phyloP scores from a whole-genome alignment of 2,329 filamentous ascomycete genomes.

The Nectriaceae sp. region DNA sequence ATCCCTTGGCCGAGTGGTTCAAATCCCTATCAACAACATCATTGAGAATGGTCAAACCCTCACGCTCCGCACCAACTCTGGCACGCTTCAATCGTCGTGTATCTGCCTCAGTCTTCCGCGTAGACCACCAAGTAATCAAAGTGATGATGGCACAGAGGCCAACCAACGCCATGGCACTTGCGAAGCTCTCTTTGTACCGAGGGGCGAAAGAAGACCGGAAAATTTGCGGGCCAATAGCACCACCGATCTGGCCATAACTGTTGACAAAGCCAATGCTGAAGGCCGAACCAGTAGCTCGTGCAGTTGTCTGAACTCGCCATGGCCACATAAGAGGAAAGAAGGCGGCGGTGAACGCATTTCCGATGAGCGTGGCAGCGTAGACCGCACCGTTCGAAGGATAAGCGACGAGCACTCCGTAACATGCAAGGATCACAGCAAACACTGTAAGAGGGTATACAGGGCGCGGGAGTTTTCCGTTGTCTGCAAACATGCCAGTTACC shows the following conservation, averaged over 20 bases:
- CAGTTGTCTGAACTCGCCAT: slow-evolving; percentile 16
- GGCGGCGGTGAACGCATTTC: slow-evolving; percentile 41
- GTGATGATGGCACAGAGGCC: slow-evolving; percentile 44
- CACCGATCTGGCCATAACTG: slow-evolving; percentile 16
- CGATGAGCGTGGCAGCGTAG: slow-evolving; percentile 49
- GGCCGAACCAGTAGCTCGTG: slow-evolving; percentile 13
- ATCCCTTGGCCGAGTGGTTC: neutral
- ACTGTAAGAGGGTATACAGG: slow-evolving; percentile 46
- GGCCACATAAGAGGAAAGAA: slow-evolving; percentile 52
- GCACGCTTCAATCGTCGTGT: slow-evolving; percentile 46
- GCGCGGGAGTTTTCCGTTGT: slow-evolving; percentile 43
- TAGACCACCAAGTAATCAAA: slow-evolving; percentile 47
- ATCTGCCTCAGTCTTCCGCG: slow-evolving; percentile 43
- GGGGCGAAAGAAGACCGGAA: slow-evolving; percentile 47
- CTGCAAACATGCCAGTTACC: slow-evolving; percentile 42
- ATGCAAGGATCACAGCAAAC: slow-evolving; percentile 43
- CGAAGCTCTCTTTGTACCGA: slow-evolving; percentile 46
- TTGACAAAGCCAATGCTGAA: slow-evolving; percentile 16
- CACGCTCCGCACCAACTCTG: slow-evolving; percentile 41
- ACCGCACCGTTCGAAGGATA: slow-evolving; percentile 48
- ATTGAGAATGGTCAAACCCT: slow-evolving; percentile 43
- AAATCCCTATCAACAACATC: slow-evolving; percentile 37
- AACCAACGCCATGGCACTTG: slow-evolving; percentile 45
- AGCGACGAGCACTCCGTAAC: slow-evolving; percentile 46
- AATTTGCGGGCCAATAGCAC: slow-evolving; percentile 13